Evolutionary conservation across 306 rosid species (phyloP), one percentile per base, ranked within the genome.

Genomic region (Erythrophleum fordii): DNA sequence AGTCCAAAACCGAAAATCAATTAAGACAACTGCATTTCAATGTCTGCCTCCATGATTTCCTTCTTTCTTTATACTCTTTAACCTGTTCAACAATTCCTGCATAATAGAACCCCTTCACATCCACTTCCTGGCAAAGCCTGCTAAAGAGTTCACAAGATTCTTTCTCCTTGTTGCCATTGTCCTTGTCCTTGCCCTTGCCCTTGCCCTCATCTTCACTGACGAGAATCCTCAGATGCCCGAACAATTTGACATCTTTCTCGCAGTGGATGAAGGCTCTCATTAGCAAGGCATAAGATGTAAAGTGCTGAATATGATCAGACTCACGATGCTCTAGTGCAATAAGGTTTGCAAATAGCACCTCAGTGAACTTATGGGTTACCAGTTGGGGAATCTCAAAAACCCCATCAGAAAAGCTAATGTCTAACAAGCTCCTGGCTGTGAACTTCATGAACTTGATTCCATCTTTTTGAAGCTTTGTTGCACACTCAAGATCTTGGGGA

Each of bases 241-340:
- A 87, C 0, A 87, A 74, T 31, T 76, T 84, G 49, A 72, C 89
- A 49, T 89, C 95, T 12, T 39, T 55, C 25, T 78, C 61, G 1
- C 83, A 62, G 25, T 0, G 1, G 20, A 91, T 45, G 13, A 91
- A 79, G 82, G 64, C 20, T 17, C n/a, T 45, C 87, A 89, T 81
- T 44, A 91, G 85, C 49, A 56, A 71, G 31, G 87, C 84, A 51
- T 87, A 89, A 22, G 91, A 91, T 31, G 87, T 81, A 41, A 89
- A 78, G n/a, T 83, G 79, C 56, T 58, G 89, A 2, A 86, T 65
- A 7, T 77, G 78, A 58, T 49, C 53, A 41, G 48, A 20, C 13
- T 68, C 82, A 48, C 75, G 16, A 72, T 78, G 83, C 79, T 89
- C 95, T 10, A 87, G 64, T 18, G 84, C 95, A 23, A 89, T 80